phyloP scores from a whole-genome alignment of 495 filamentous ascomycete species.

The Evernia prunastri region DNA sequence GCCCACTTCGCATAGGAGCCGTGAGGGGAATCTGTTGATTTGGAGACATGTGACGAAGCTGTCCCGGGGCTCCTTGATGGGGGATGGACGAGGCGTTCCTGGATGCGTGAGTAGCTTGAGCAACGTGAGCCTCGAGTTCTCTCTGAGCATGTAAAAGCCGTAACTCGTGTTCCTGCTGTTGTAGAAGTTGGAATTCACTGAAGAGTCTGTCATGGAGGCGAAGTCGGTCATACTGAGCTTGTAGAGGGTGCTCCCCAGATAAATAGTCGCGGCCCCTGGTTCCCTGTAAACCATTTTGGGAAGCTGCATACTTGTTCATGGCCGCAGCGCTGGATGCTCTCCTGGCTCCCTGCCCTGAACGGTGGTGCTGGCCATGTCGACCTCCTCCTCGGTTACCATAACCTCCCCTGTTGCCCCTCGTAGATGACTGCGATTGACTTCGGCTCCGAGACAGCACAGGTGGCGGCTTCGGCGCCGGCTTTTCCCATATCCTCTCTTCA shows the following conservation, averaged over 20 bases:
- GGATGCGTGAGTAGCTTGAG: constrained; percentile 36
- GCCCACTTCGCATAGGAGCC: constrained; percentile 39
- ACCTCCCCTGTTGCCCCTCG: constrained; percentile 47
- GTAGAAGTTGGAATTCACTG: constrained; percentile 58
- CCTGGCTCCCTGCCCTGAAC: constrained; percentile 42
- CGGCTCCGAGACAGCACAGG: constrained; percentile 51
- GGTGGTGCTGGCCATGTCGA: constrained; percentile 43
- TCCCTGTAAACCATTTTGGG: constrained; percentile 30
- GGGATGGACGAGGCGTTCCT: background rate
- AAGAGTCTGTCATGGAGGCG: constrained; percentile 53
- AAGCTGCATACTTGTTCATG: constrained; percentile 34
- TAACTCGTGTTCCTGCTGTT: constrained; percentile 59
- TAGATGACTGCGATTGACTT: constrained; percentile 40
- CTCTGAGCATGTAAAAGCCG: constrained; percentile 48
- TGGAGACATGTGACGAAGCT: constrained; percentile 38
- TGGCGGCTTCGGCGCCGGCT: constrained; percentile 56
- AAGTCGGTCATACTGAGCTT: constrained; percentile 47
- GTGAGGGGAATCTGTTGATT: constrained; percentile 46
- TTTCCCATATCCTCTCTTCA: constrained; percentile 70
- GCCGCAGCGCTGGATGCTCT: constrained; percentile 48
- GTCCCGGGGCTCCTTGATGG: constrained; percentile 19
- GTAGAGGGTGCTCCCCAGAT: constrained; percentile 39
- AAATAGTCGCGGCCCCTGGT: constrained; percentile 11
- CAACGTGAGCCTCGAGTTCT: constrained; percentile 49
- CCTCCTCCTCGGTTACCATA: constrained; percentile 44